These are phyloP conservation scores for Pseudogymnoascus sp. DNA, from an alignment of 2,329 filamentous ascomycete species.

Conservation along the genomic window DNA sequence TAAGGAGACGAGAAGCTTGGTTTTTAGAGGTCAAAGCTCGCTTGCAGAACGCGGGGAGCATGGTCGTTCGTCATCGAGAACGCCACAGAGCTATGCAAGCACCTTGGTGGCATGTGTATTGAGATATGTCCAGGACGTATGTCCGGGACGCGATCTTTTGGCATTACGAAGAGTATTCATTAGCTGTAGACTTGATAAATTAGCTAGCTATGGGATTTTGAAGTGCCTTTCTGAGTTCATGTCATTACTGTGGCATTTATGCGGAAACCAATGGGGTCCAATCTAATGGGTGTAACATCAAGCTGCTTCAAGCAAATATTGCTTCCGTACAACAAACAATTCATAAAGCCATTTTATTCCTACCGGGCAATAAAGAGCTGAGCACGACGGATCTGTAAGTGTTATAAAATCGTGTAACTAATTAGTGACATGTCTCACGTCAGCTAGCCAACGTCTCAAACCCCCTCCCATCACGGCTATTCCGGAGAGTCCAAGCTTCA, in stretches of 20 bases:
- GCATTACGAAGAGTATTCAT: not conserved
- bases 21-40: not conserved
- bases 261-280: not conserved
- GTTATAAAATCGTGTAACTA: not conserved
- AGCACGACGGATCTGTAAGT: not conserved
- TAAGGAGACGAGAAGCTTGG: constrained; percentile 2
- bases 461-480: not conserved
- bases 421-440: not conserved
- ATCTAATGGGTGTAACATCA: not conserved
- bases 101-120: not conserved
- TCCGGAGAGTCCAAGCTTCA: not conserved
- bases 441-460: not conserved
- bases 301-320: not conserved
- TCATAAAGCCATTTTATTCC: not conserved
- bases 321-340: not conserved
- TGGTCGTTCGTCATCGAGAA: not conserved
- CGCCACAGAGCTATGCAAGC: not conserved
- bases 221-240: not conserved
- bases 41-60: not conserved
- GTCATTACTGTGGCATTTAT: not conserved
- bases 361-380: not conserved
- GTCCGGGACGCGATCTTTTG: not conserved
- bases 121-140: not conserved
- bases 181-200: not conserved
- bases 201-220: not conserved